A percentile compares a stretch with the other conserved stretches of the same genome.
These are phyloP conservation scores for Solanum arcanum DNA, from an alignment of 257 asterid species.

Conservation along the genomic window DNA sequence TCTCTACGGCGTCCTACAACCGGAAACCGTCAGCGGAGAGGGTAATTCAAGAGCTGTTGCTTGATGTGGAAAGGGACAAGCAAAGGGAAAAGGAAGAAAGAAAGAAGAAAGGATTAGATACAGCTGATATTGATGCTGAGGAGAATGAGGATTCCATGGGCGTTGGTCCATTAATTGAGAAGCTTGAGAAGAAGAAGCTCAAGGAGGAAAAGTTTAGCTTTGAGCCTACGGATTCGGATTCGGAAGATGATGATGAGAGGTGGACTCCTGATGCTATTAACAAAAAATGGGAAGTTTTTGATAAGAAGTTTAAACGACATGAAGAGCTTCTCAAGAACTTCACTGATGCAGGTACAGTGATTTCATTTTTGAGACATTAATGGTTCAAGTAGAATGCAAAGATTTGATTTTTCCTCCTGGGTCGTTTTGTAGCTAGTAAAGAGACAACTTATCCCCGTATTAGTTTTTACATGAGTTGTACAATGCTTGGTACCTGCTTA, in stretches of 20 bases:
- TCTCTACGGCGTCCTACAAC: not conserved
- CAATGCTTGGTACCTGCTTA: not conserved
- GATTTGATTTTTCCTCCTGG: not conserved
- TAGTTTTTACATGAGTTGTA: not conserved
- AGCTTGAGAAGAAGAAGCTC: constrained; percentile 30
- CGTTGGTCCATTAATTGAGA: constrained; percentile 34
- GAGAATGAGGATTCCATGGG: constrained; percentile 46
- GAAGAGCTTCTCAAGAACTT: constrained; percentile 52
- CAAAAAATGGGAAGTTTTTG: constrained; percentile 27
- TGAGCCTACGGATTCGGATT: constrained; percentile 66
- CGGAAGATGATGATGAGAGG: constrained; percentile 53
- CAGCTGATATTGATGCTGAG: constrained; percentile 44
- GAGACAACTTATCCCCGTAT: not conserved
- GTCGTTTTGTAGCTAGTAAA: not conserved
- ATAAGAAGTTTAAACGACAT: constrained; percentile 48
- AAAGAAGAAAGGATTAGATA: constrained; percentile 38
- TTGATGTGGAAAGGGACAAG: constrained; percentile 30
- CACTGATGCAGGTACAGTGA: constrained; percentile 42
- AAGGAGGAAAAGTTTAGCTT: constrained; percentile 17
- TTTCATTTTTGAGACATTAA: not conserved
- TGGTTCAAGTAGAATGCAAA: not conserved
- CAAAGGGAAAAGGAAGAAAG: constrained; percentile 43
- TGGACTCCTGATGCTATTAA: constrained; percentile 24
- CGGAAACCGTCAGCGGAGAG: constrained; percentile 5
- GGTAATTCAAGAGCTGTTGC: constrained; percentile 17